A percentile compares a stretch with the other conserved stretches of the same genome.
These are phyloP conservation scores for Mucor sp. DNA, from an alignment of 371 early-diverging fungal species.

Conservation along the genomic window DNA sequence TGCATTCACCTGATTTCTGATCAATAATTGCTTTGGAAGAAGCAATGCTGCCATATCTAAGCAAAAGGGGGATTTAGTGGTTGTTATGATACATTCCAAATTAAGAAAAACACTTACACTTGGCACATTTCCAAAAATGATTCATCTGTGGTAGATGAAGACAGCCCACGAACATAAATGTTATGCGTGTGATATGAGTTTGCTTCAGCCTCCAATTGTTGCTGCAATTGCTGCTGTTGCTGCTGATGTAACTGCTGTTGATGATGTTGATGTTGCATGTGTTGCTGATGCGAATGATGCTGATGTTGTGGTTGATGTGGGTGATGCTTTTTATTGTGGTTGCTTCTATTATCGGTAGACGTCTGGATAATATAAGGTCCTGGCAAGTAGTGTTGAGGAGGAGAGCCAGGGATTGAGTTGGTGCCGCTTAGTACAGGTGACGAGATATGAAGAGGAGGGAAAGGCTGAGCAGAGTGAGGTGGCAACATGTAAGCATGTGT, in stretches of 20 bases:
- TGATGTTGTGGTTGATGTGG: conserved; percentile 13
- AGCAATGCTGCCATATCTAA: conserved; percentile 79
- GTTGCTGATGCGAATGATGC: conserved; percentile 6
- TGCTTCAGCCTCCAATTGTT: conserved; percentile 12
- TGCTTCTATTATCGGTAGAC: conserved; percentile 14
- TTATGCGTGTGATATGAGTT: conserved; percentile 56
- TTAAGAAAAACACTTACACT: conserved; percentile 28
- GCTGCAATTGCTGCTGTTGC: conserved; percentile 14
- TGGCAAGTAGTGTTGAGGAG: conserved; percentile 36
- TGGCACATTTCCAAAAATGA: conserved; percentile 68
- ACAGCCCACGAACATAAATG: conserved; percentile 85
- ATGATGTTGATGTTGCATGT: conserved; percentile 10
- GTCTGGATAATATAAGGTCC: conserved; percentile 30
- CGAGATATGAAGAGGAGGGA: conserved; percentile 50
- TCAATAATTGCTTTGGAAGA: conserved; percentile 89
- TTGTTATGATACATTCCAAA: not conserved
- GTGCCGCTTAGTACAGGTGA: conserved; percentile 49
- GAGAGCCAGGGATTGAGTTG: conserved; percentile 36
- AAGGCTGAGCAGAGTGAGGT: conserved; percentile 32
- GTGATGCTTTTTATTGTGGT: not conserved
- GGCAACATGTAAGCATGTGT: conserved; percentile 42
- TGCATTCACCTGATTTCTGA: conserved; percentile 78
- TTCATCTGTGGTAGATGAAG: conserved; percentile 73
- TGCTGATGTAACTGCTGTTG: conserved; percentile 15
- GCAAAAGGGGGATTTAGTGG: not conserved